Percentiles rank a stretch among this genome's conserved stretches.
Conservation (phyloP, 768 basidiomycete genomes). For the Clitopilus passeckerianus region DNA sequence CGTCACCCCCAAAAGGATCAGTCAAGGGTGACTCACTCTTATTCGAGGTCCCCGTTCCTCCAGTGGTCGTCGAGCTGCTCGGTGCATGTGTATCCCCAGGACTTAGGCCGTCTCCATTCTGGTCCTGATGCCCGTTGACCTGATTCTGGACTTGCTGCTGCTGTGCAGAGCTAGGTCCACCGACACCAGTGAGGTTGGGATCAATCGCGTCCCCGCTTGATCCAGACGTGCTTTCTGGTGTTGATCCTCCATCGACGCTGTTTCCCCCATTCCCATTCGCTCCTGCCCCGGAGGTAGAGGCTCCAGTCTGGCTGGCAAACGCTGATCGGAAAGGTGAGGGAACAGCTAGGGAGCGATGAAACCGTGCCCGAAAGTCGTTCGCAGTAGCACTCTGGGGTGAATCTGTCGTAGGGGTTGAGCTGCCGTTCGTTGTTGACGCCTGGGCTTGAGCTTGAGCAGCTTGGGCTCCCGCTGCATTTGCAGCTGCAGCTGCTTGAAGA, state of each 20-base stretch:
- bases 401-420: not conserved
- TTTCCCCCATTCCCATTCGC: not conserved
- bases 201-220: conserved; percentile 27
- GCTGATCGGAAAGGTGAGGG: conserved; percentile 49
- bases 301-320: not conserved
- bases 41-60: not conserved
- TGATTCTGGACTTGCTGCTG: not conserved
- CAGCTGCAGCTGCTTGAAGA: conserved; percentile 4
- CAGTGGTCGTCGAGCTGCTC: not conserved
- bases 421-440: conserved; percentile 14
- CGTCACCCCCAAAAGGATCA: not conserved
- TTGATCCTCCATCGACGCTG: conserved; percentile 7
- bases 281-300: not conserved
- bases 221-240: conserved; percentile 21
- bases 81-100: not conserved
- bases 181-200: conserved; percentile 21
- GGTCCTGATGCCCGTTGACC: not conserved
- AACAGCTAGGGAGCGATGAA: conserved; percentile 54
- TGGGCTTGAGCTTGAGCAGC: conserved; percentile 6
- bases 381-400: conserved; percentile 7
- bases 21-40: not conserved
- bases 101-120: not conserved
- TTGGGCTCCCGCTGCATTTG: conserved; percentile 1
- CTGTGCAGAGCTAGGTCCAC: not conserved
- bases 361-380: conserved; percentile 62